Evolutionary conservation across 768 basidiomycete genomes (phyloP), one percentile per base, ranked within the genome.

Genomic region (Mycena chlorophos): DNA sequence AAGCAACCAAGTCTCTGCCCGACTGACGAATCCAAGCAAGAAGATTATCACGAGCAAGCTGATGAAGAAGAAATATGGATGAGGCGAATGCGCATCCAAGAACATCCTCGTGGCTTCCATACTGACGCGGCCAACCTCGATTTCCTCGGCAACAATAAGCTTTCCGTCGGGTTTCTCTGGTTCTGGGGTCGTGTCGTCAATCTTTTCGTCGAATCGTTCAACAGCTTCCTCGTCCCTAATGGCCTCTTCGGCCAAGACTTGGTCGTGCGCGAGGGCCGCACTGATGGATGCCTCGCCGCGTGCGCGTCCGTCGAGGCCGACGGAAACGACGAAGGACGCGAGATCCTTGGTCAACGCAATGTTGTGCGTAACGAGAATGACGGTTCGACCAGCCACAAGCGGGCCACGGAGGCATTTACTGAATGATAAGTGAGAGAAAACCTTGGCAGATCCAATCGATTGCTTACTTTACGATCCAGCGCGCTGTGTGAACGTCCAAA

Each of bases 361-460:
- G 56, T 79, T 78, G 58, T 81, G 78, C 0, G 78, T 79, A 78
- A 96, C 94, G 27, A 98, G 78, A 42, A 98, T 78, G 43, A 95
- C 73, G 0, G 95, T 97, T 46, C 94, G 79, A n/a, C 84, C 86
- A 17, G 73, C 70, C 67, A 94, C 77, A 37, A 97, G 74, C 46
- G 88, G 85, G 5, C 95, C 94, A 60, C 80, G 78, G 23, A 98
- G 75, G 64, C 92, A 95, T 56, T 91, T 77, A n/a, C 45, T 47
- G 25, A 22, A 14, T 14, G 26, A 10, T 26, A 14, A 47, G 8
- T 5, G 17, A 5, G 45, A 23, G 45, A 28, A 13, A 47, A 20
- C 4, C 4, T 13, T 10, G 5, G 25, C 19, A 23, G 45, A 13
- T 40, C 12, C 6, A 19, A 40, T 47, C 20, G 45, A 25, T 47